Conservation (phyloP, 1,284 basidiomycete genomes). For the Cryptococcus sp. region DNA sequence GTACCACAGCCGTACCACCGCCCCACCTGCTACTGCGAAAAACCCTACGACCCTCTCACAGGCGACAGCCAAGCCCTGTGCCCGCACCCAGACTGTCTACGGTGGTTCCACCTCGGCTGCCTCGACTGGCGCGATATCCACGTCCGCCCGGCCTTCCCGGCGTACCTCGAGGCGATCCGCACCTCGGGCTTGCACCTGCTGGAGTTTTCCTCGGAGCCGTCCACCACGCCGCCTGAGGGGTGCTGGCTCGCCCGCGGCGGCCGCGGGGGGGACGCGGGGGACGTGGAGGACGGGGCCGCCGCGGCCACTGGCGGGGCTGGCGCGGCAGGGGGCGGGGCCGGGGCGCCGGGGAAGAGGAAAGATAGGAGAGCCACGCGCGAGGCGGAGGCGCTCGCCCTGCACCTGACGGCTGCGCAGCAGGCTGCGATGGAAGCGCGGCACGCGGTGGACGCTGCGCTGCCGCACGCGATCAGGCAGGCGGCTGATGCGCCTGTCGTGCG, state of each 20-base stretch:
- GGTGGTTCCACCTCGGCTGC: constrained; percentile 27
- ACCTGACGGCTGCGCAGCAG: too few species aligned
- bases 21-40: constrained; percentile 24
- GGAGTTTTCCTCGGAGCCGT: not conserved
- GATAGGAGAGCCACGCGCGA: not conserved
- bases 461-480: constrained; percentile 3
- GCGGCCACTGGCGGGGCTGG: too few species aligned
- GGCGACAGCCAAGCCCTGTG: constrained; percentile 18
- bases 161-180: constrained; percentile 2
- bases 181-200: constrained; percentile 11
- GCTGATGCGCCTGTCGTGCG: constrained; percentile 15
- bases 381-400: too few species aligned
- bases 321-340: too few species aligned
- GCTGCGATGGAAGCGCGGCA: too few species aligned
- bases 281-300: too few species aligned
- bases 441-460: constrained; percentile 2
- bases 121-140: constrained; percentile 12
- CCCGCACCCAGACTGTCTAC: constrained; percentile 16
- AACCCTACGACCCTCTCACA: constrained; percentile 16
- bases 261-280: not conserved
- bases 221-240: not conserved
- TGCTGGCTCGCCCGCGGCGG: not conserved
- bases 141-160: not conserved
- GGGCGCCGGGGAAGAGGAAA: not conserved
- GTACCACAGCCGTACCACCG: constrained; percentile 11